phyloP scores from a whole-genome alignment of 768 basidiomycete species.

The Galerina marginata region DNA sequence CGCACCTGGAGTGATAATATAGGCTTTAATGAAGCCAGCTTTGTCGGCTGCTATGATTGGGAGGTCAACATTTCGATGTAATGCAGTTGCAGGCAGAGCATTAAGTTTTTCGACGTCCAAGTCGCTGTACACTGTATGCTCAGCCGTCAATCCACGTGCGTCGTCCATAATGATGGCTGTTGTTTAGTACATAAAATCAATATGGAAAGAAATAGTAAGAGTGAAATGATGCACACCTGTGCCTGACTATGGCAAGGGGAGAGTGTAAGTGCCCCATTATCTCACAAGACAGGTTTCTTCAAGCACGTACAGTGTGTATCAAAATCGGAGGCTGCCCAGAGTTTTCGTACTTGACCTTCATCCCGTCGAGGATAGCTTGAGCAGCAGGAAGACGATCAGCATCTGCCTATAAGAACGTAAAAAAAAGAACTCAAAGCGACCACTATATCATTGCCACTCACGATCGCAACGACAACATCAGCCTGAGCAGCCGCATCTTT shows the following conservation, averaged over 20 bases:
- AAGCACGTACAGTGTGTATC: conserved; percentile 60
- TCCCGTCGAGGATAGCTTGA: conserved; percentile 53
- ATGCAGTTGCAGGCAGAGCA: conserved; percentile 39
- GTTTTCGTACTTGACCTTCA: conserved; percentile 47
- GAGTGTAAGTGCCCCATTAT: neutral
- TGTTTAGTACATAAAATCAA: neutral
- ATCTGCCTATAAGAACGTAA: conserved; percentile 27
- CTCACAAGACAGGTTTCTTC: neutral
- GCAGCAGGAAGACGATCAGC: conserved; percentile 49
- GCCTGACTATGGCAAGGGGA: neutral
- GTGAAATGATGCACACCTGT: conserved; percentile 46
- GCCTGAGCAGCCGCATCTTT: conserved; percentile 46
- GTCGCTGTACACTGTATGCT: conserved; percentile 47
- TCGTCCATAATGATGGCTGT: conserved; percentile 46
- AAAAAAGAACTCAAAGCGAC: neutral
- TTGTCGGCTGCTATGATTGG: conserved; percentile 48
- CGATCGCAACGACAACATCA: conserved; percentile 39
- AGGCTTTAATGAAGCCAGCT: conserved; percentile 49
- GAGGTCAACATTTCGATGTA: conserved; percentile 52
- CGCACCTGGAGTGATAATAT: conserved; percentile 52
- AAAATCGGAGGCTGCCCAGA: conserved; percentile 49
- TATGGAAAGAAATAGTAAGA: conserved; percentile 12
- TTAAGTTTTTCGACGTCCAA: conserved; percentile 45
- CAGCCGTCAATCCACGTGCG: conserved; percentile 38
- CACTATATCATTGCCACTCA: conserved; percentile 1